These are phyloP conservation scores for Podospora comata DNA, from an alignment of 495 filamentous ascomycete species.

Conservation along the genomic window DNA sequence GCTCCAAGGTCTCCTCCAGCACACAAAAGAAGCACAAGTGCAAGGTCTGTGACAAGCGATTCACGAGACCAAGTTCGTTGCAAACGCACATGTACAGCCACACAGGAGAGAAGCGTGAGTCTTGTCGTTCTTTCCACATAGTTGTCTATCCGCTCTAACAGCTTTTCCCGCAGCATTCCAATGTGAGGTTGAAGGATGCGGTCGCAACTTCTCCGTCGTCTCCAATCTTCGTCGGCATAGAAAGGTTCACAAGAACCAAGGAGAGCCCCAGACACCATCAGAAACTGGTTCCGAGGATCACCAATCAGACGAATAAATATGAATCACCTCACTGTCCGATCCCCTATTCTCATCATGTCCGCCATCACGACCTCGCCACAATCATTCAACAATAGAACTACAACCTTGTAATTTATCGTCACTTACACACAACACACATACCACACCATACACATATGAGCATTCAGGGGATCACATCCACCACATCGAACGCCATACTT, in stretches of 20 bases:
- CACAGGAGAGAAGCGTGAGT: conserved; percentile 92
- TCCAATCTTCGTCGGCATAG: conserved; percentile 93
- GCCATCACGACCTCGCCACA: neutral
- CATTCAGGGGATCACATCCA: neutral
- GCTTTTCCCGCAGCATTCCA: conserved; percentile 64
- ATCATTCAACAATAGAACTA: neutral
- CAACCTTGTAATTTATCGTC: conserved; percentile 2
- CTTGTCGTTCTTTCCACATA: neutral
- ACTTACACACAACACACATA: neutral
- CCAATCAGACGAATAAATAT: conserved; percentile 39
- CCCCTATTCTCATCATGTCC: conserved; percentile 14
- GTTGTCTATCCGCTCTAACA: conserved; percentile 34
- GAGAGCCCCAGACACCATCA: conserved; percentile 60
- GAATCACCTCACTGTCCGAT: neutral
- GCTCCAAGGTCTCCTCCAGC: conserved; percentile 91
- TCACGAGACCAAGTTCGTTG: conserved; percentile 91
- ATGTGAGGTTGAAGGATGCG: conserved; percentile 93
- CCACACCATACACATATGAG: neutral
- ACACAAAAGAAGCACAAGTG: conserved; percentile 99
- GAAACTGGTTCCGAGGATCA: conserved; percentile 51
- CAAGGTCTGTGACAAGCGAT: conserved; percentile 98
- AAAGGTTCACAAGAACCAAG: conserved; percentile 80
- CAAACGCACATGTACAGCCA: conserved; percentile 99
- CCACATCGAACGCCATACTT: conserved; percentile 3
- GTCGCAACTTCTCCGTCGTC: conserved; percentile 95